phyloP scores from a whole-genome alignment of 345 rosid genomes.

The Acer campestre region DNA sequence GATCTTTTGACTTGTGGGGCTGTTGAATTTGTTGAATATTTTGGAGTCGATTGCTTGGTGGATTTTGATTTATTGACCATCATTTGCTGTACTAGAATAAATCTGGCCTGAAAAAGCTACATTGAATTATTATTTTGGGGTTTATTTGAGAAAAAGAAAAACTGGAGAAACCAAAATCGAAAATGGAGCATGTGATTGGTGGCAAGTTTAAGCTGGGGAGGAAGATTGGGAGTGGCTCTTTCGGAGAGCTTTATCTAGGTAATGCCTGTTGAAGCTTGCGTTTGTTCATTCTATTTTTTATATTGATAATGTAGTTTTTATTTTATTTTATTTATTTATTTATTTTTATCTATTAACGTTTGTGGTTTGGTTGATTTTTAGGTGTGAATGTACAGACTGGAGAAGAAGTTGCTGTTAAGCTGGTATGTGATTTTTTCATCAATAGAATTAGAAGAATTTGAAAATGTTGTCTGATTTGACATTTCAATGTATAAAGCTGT shows the following conservation, averaged over 20 bases:
- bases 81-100: slow-evolving; percentile 16
- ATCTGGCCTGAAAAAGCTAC: slow-evolving; percentile 20
- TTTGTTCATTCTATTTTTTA: background rate
- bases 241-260: slow-evolving; percentile 83
- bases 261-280: background rate
- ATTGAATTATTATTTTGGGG: slow-evolving; percentile 14
- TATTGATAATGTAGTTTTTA: background rate
- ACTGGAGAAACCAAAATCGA: slow-evolving; percentile 7
- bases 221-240: slow-evolving; percentile 87
- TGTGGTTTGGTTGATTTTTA: slow-evolving; percentile 28
- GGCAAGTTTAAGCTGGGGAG: slow-evolving; percentile 73
- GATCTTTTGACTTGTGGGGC: slow-evolving; percentile 2
- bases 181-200: slow-evolving; percentile 65
- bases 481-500: background rate
- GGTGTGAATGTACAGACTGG: slow-evolving; percentile 81
- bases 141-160: slow-evolving; percentile 4
- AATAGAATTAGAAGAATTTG: background rate
- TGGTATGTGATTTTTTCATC: slow-evolving; percentile 44
- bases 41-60: slow-evolving; percentile 12
- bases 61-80: background rate
- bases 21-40: slow-evolving; percentile 29
- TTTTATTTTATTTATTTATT: background rate
- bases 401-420: slow-evolving; percentile 85
- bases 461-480: background rate
- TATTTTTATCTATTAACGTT: background rate